Evolutionary conservation across 2,329 filamentous ascomycete species (phyloP), one percentile per base, ranked within the genome.

Genomic region (Exophiala sp.): DNA sequence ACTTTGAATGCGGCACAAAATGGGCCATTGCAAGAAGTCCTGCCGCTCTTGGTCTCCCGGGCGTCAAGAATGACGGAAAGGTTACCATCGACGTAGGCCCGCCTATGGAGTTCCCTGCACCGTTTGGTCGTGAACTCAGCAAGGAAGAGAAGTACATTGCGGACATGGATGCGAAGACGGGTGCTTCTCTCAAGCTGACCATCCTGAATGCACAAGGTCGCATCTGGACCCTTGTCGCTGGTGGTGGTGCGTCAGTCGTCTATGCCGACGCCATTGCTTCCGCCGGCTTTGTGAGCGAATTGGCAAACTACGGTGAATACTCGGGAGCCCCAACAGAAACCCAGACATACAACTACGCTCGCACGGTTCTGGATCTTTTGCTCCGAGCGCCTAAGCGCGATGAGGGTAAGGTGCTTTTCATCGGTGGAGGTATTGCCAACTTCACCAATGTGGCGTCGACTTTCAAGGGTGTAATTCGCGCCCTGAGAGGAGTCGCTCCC

Each of bases 241-340:
- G 93, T 85, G 93, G 93, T 82, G 93, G 93, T 88, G 93, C 93
- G 58, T 98, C 93, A 43, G 93, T 98, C 65, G 93, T 98, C 62
- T 98, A 98, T 72, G 93, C 93, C 59, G 93, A 98, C 69, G 93
- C 93, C 72, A 98, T 98, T 72, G 93, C 93, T 62, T 95, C 89
- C 55, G 83, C 88, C 66, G 93, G 93, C 60, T 97, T 95, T 70
- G 89, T 94, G 58, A 83, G 88, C 64, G 90, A 98, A 73, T 83
- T 98, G 47, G 93, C 93, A 76, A 98, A 98, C 83, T 98, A 98
- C 69, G 93, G 93, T 71, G 93, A 98, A 76, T 98, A 98, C 84
- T 97, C 93, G 59, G 93, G 93, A 76, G 93, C 93, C 59, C 93
- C 93, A 62, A 97, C 89, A 55, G 93, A 98, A 83, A 95, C 89